Base-by-base conservation (phyloP, 2,329 filamentous ascomycete species). In the Ilyonectria mors-panacis region DNA sequence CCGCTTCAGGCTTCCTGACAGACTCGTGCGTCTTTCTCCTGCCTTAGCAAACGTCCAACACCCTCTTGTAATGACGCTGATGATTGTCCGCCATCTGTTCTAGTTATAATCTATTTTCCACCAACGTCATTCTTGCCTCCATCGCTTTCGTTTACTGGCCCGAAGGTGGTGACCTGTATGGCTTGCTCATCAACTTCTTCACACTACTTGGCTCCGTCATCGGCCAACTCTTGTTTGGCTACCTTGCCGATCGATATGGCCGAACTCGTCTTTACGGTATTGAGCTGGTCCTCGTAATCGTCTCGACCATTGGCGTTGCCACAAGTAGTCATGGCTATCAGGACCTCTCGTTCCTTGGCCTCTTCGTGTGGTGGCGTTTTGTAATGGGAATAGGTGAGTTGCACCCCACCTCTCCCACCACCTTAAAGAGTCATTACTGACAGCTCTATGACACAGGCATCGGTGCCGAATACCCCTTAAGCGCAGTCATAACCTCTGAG, bases 401-500 rank as follows among this genome's bases (percentile, higher is more conserved):
- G 35, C 12, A 53, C 39, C 66, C 56, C 28, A 47, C 33, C 63
- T 57, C 28, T 23, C 69, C 58, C 50, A 45, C 19, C 12, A 6
- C 15, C 42, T 9, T 9, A 47, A 47, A 59, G 54, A 21, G n/a
- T 19, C 44, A 69, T 56, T 23, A 60, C 65, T 51, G 53, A 62
- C 37, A 60, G 47, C 30, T 67, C 73, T 26, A 71, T 59, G 17
- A 21, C 21, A 44, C 39, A 85, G 89, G 88, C 1, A 89, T 92
- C 37, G 89, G 89, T n/a, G 90, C 88, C 17, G 90, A 92, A 78
- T 92, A 92, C 75, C 91, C 91, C 1, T 81, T 93, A 2, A 88
- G 85, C 50, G 90, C 90, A 0, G 87, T 92, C 9, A 93, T 93
- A 37, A 91, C 89, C 0, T 87, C 90, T 1, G 91, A 93, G 83